Evolutionary conservation across 2,329 filamentous ascomycete genomes (phyloP), one percentile per base, ranked within the genome.

Genomic region (Pseudogymnoascus sp.): DNA sequence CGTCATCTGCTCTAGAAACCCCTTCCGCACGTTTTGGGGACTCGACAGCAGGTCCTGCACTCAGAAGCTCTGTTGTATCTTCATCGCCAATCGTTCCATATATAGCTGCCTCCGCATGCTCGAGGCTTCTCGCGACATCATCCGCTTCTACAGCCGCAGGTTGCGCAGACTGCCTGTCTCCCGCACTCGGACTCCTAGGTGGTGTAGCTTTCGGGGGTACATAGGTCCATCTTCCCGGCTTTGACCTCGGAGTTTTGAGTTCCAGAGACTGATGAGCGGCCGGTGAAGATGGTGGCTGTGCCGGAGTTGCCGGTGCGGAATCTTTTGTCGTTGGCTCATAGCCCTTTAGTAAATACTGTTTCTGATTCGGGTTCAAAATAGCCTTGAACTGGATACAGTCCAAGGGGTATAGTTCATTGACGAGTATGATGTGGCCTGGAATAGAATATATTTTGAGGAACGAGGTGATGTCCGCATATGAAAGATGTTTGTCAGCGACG

Each of bases 401-500:
- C 1, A 88, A 76, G 0, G 87, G 83, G 68, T 88, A 93, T 0
- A 79, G 77, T 59, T 90, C 87, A 64, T 86, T 88, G 10, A 92
- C 86, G 2, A 96, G 68, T 1, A 80, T 69, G 11, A 84, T 72
- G n/a, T 74, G 70, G 5, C 76, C 72, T 46, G 77, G 69, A 23
- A 71, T 19, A n/a, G 56, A 17, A 1, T 46, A 70, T n/a, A 70
- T 68, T 31, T 63, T 81, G 33, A 91, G 72, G 65, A 83, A 79
- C 10, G 75, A 77, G 62, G 87, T 73, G 6, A 96, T 78, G 63
- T 92, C 83, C 3, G 79, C 75, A 70, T 86, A 93, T 0, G 77
- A 77, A 60, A 95, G 76, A 1, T 76, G 76, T 67, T 85, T 88
- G 71, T 97, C 93, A 1, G 91, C 87, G 64, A 97, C 81, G 59